Percentiles rank a stretch among this genome's conserved stretches.
Evolutionary conservation across 768 basidiomycete genomes (phyloP).

Genomic region (Tylopilus sp.): DNA sequence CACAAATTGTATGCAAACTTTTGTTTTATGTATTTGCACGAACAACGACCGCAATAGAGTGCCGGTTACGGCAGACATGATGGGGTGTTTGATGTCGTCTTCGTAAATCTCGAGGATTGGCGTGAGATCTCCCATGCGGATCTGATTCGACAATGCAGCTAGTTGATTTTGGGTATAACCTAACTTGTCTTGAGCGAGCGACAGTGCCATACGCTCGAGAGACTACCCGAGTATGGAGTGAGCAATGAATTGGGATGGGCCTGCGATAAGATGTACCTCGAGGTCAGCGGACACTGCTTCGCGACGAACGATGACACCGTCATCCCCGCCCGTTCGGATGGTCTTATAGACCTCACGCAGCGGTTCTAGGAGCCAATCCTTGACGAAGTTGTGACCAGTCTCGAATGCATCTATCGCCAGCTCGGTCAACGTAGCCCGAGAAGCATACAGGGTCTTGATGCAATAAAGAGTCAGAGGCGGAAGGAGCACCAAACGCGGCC

Average conservation of each 20-base stretch:
- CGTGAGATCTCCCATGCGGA: constrained; percentile 81
- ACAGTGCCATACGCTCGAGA: constrained; percentile 87
- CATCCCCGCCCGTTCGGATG: constrained; percentile 75
- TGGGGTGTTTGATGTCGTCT: constrained; percentile 83
- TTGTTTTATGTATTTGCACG: constrained; percentile 94
- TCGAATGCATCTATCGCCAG: constrained; percentile 58
- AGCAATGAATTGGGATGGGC: not conserved
- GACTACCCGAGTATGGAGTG: constrained; percentile 47
- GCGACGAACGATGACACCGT: constrained; percentile 68
- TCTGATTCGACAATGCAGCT: constrained; percentile 56
- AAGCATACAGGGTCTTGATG: constrained; percentile 50
- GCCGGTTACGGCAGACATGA: constrained; percentile 77
- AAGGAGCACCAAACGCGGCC: constrained; percentile 78
- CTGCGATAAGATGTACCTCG: constrained; percentile 50
- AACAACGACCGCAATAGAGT: constrained; percentile 80
- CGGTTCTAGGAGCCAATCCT: constrained; percentile 85
- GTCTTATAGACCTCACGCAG: constrained; percentile 79
- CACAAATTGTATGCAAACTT: constrained; percentile 43
- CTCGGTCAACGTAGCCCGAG: constrained; percentile 54
- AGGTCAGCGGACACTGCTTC: constrained; percentile 86
- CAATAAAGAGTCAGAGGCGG: constrained; percentile 64
- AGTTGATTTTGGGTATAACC: constrained; percentile 62
- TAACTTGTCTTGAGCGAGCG: constrained; percentile 80
- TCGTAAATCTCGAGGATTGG: constrained; percentile 87
- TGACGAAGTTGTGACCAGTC: constrained; percentile 69